phyloP scores from a whole-genome alignment of 2,329 filamentous ascomycete species.

The Xylaria sp. region DNA sequence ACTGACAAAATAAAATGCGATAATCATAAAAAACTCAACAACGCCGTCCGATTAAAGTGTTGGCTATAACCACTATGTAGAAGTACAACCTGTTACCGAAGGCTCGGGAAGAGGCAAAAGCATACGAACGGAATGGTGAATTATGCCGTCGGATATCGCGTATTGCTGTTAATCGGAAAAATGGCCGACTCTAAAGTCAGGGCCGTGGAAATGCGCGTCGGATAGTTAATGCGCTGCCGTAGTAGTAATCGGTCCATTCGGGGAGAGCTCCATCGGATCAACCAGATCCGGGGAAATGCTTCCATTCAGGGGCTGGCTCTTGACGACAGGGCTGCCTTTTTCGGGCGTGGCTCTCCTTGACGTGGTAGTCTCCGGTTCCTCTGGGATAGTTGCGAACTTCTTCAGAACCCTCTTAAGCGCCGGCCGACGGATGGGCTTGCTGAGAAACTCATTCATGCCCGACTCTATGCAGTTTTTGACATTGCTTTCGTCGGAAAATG shows the following conservation, averaged over 20 bases:
- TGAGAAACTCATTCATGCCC: constrained; percentile 91
- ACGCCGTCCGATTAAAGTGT: constrained; percentile 27
- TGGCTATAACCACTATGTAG: constrained; percentile 12
- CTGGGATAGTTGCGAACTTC: constrained; percentile 83
- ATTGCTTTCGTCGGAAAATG: constrained; percentile 91
- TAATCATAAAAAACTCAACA: constrained; percentile 23
- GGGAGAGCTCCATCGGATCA: constrained; percentile 26
- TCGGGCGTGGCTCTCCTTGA: constrained; percentile 48
- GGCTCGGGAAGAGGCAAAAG: background rate
- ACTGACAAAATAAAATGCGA: constrained; percentile 20
- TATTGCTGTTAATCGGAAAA: background rate
- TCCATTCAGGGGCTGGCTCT: constrained; percentile 37
- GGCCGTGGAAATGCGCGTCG: background rate
- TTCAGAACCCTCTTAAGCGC: constrained; percentile 87
- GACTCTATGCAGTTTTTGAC: constrained; percentile 86
- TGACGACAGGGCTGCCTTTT: constrained; percentile 32
- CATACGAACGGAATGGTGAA: background rate
- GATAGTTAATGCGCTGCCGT: constrained; percentile 11
- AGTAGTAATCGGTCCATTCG: constrained; percentile 34
- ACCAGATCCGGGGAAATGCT: constrained; percentile 1
- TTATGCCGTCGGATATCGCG: constrained; percentile 4
- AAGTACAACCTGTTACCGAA: constrained; percentile 26
- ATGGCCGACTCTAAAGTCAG: constrained; percentile 4
- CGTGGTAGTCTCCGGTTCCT: constrained; percentile 67
- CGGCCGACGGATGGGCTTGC: constrained; percentile 80